A percentile compares a stretch with the other conserved stretches of the same genome.
These are phyloP conservation scores for Magnolia kwangsiensis DNA, from an alignment of 164 flowering plant species.

Conservation along the genomic window DNA sequence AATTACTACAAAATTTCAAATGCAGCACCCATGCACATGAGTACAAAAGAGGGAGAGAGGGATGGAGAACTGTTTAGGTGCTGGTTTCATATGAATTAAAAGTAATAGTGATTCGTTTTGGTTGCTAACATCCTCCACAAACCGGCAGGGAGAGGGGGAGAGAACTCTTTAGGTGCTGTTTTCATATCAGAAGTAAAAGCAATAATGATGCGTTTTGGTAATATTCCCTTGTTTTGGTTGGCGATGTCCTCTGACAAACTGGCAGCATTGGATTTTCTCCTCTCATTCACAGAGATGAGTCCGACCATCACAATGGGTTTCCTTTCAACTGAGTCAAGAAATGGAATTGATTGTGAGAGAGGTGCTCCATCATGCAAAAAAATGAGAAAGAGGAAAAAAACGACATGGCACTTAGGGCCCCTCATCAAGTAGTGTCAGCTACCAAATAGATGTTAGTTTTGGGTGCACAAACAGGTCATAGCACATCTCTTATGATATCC, in stretches of 20 bases:
- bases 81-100: neutral
- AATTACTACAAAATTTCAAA: neutral
- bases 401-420: neutral
- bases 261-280: neutral
- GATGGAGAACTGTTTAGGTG: neutral
- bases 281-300: neutral
- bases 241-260: neutral
- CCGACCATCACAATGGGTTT: neutral
- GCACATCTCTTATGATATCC: neutral
- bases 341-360: neutral
- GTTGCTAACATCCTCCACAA: neutral
- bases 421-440: neutral
- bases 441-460: neutral
- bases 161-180: neutral
- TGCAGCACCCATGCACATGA: neutral
- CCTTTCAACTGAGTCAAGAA: neutral
- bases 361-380: neutral
- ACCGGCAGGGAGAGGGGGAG: neutral
- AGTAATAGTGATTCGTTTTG: neutral
- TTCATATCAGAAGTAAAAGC: neutral
- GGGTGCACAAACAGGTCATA: neutral
- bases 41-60: neutral
- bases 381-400: neutral
- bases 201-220: neutral
- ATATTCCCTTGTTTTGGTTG: neutral